Evolutionary conservation across 1,139 yeast genomes (phyloP), one percentile per base, ranked within the genome.

Genomic region (Yamadazyma spencermartinsiae): DNA sequence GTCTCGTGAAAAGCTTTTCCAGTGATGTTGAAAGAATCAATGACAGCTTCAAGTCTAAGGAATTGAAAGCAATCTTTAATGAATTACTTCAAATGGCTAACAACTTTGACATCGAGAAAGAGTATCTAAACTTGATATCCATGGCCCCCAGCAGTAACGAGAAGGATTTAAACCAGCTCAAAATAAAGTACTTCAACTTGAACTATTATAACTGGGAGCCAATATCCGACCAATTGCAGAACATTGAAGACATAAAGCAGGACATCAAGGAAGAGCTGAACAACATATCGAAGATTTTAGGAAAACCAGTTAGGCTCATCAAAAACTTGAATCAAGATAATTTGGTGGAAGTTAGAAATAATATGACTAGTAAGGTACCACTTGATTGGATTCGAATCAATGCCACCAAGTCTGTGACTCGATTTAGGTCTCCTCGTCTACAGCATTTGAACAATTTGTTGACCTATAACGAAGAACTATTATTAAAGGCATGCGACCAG

Each of bases 351-450:
- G 81, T 90, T 0, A 63, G 86, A 35, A 80, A 82, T 46, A 78
- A 63, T 35, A 58, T 76, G 35, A 69, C 76, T 4, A 76, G 74
- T 36, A 60, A 63, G 2, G 61, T 89, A 1, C 97, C 98, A 0
- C 49, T 63, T 1, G 79, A 78, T 41, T 92, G 97, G 95, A 63
- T 82, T 9, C 80, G 86, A 48, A 76, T 85, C 27, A 84, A 78
- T 50, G 82, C 85, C 6, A 87, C 96, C 0, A 79, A 80, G 43
- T 61, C 79, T 2, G 81, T 86, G 2, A 77, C 88, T 2, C 65
- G 97, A 41, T 90, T 80, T 56, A 68, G 92, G 42, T 72, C 95
- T 0, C 87, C 94, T 0, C 65, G 61, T 30, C 70, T 80, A 1
- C 52, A 67, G 1, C 61, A 65, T 13, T 63, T 86, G 27, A 72